phyloP scores from a whole-genome alignment of 495 filamentous ascomycete genomes.

The Geoglossum glabrum region DNA sequence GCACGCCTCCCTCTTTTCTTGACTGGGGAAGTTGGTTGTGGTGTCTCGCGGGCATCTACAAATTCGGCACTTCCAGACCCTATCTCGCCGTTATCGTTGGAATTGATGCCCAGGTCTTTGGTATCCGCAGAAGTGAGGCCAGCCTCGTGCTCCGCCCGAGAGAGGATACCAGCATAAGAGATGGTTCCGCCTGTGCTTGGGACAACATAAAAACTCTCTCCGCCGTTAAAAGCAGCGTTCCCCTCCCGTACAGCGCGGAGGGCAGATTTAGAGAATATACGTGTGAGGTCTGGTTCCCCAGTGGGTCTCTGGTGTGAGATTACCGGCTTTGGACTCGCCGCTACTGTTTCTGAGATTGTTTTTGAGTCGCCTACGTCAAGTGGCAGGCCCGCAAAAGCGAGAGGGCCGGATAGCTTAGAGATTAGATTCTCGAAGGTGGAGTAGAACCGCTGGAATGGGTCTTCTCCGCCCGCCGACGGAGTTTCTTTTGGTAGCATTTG shows the following conservation, averaged over 20 bases:
- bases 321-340: slow-evolving; percentile 26
- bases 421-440: slow-evolving; percentile 69
- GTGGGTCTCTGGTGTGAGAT: slow-evolving; percentile 19
- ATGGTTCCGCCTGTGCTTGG: slow-evolving; percentile 74
- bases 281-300: slow-evolving; percentile 51
- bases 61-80: slow-evolving; percentile 44
- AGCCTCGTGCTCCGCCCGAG: slow-evolving; percentile 46
- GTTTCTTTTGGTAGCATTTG: slow-evolving; percentile 4
- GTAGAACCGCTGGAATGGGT: slow-evolving; percentile 77
- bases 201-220: slow-evolving; percentile 87
- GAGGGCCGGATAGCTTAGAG: slow-evolving; percentile 62
- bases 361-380: slow-evolving; percentile 34
- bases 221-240: slow-evolving; percentile 22
- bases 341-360: slow-evolving; percentile 18
- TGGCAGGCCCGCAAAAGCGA: slow-evolving; percentile 84
- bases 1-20: slow-evolving; percentile 2
- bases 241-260: slow-evolving; percentile 45
- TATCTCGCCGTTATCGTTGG: slow-evolving; percentile 20
- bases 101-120: slow-evolving; percentile 19
- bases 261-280: slow-evolving; percentile 61
- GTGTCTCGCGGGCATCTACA: slow-evolving; percentile 67
- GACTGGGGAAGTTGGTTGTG: slow-evolving; percentile 22
- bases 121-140: slow-evolving; percentile 16
- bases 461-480: slow-evolving; percentile 31
- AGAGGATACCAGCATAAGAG: slow-evolving; percentile 73